Percentiles rank a stretch among this genome's conserved stretches.
Evolutionary conservation across 768 basidiomycete species (phyloP).

Genomic region (Phanerodontia chrysosporium): DNA sequence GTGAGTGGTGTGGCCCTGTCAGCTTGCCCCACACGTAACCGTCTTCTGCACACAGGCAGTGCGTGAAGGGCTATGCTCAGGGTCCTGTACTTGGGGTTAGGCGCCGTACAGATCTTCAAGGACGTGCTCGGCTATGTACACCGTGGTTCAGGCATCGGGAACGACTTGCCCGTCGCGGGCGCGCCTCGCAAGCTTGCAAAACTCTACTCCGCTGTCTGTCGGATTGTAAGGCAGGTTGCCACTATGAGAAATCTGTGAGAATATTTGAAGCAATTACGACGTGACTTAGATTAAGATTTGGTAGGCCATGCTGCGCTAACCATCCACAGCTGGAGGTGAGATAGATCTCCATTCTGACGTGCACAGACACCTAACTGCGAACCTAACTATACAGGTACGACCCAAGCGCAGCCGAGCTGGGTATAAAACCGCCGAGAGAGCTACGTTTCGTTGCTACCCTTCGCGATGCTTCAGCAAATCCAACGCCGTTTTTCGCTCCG

Average conservation of each 20-base stretch:
- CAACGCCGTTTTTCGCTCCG: not conserved
- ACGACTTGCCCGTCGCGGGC: too few relatives aligned
- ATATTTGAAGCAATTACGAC: too few relatives aligned
- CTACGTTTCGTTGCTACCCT: not conserved
- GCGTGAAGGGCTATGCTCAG: not conserved
- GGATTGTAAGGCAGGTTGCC: too few relatives aligned
- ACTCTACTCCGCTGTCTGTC: too few relatives aligned
- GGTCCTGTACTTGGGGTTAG: not conserved
- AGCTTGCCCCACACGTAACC: not conserved
- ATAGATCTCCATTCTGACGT: not conserved
- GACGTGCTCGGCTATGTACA: too few relatives aligned
- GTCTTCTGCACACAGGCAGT: not conserved
- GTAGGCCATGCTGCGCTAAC: not conserved
- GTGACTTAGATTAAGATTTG: not conserved
- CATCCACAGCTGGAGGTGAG: not conserved
- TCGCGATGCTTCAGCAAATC: not conserved
- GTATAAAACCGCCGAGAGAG: not conserved
- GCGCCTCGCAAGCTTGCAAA: too few relatives aligned
- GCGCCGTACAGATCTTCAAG: not conserved
- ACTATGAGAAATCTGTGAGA: too few relatives aligned
- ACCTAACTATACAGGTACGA: not conserved
- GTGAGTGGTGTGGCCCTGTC: not conserved
- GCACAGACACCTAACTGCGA: not conserved
- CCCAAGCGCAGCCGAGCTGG: not conserved
- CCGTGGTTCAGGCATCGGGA: too few relatives aligned